phyloP scores from a whole-genome alignment of 345 rosid genomes.

The Geranium rotundifolium region DNA sequence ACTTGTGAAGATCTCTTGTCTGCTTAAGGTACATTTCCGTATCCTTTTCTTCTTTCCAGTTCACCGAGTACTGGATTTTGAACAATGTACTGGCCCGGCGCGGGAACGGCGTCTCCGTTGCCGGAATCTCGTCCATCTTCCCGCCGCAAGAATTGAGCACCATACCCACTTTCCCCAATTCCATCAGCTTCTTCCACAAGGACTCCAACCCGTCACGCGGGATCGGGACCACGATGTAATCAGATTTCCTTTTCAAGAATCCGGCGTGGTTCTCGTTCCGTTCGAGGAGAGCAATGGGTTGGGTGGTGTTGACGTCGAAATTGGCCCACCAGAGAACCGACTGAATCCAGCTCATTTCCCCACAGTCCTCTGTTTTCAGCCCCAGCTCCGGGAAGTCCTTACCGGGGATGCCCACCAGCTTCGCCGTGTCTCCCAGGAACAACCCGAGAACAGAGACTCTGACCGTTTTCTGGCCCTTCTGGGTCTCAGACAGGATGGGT shows the following conservation, averaged over 20 bases:
- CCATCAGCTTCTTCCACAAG: constrained; percentile 18
- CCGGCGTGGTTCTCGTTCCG: constrained; percentile 4
- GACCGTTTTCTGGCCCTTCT: constrained; percentile 5
- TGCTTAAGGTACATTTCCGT: constrained; percentile 4
- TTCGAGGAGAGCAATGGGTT: constrained; percentile 8
- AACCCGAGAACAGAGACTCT: constrained; percentile 12
- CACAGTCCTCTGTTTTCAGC: constrained; percentile 12
- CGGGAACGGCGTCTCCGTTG: constrained; percentile 20
- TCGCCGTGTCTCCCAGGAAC: constrained; percentile 14
- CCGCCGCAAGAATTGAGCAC: constrained; percentile 28
- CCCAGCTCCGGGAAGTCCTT: constrained; percentile 20
- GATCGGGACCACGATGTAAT: constrained; percentile 17
- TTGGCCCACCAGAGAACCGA: constrained; percentile 11
- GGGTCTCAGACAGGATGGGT: constrained; percentile 5
- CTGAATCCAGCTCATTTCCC: constrained; percentile 22
- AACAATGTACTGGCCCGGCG: constrained; percentile 26
- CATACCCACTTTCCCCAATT: constrained; percentile 1
- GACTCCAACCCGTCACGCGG: constrained; percentile 9
- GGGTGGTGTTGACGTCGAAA: constrained; percentile 5
- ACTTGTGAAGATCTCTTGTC: constrained; percentile 29
- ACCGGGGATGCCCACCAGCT: constrained; percentile 9
- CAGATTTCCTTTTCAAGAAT: constrained; percentile 20
- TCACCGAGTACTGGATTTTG: constrained; percentile 11
- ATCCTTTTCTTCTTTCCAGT: constrained; percentile 16
- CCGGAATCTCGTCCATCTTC: constrained; percentile 21